phyloP scores from a whole-genome alignment of 441 rosid species.

The Daphne laureola region DNA sequence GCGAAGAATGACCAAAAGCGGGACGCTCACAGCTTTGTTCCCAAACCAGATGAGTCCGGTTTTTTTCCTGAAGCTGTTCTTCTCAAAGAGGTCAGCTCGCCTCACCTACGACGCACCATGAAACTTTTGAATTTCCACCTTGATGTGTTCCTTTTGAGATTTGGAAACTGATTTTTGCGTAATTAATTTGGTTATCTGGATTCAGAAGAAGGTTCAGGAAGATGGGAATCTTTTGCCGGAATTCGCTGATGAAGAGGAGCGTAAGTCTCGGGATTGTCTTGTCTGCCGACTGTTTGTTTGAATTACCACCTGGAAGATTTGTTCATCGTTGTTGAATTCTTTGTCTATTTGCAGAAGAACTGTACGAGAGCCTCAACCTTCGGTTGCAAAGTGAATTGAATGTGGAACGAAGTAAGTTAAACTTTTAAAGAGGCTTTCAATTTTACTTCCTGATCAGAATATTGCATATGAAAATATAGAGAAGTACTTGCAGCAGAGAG shows the following conservation, averaged over 20 bases:
- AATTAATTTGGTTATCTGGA: not conserved
- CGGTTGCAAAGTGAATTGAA: slow-evolving; percentile 64
- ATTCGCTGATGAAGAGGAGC: slow-evolving; percentile 76
- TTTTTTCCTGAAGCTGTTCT: slow-evolving; percentile 84
- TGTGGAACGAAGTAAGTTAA: slow-evolving; percentile 51
- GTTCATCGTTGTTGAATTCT: not conserved
- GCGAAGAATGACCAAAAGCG: slow-evolving; percentile 39
- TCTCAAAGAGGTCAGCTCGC: slow-evolving; percentile 56
- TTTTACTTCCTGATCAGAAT: not conserved
- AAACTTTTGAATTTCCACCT: no score
- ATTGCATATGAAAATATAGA: not conserved
- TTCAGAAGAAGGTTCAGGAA: slow-evolving; percentile 76
- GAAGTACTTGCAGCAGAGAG: not conserved
- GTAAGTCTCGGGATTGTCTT: slow-evolving; percentile 25
- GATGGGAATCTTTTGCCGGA: slow-evolving; percentile 71
- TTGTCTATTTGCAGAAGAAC: slow-evolving; percentile 48
- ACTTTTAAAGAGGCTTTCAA: not conserved
- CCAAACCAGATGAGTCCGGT: slow-evolving; percentile 55
- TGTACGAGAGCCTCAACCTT: slow-evolving; percentile 69
- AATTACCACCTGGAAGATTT: not conserved
- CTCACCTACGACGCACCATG: not conserved
- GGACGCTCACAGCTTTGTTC: slow-evolving; percentile 46
- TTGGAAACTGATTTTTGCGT: slow-evolving; percentile 3
- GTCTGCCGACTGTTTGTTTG: not conserved
- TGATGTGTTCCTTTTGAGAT: not conserved